phyloP scores from a whole-genome alignment of 179 eudicot species.

The Silene noctiflora region DNA sequence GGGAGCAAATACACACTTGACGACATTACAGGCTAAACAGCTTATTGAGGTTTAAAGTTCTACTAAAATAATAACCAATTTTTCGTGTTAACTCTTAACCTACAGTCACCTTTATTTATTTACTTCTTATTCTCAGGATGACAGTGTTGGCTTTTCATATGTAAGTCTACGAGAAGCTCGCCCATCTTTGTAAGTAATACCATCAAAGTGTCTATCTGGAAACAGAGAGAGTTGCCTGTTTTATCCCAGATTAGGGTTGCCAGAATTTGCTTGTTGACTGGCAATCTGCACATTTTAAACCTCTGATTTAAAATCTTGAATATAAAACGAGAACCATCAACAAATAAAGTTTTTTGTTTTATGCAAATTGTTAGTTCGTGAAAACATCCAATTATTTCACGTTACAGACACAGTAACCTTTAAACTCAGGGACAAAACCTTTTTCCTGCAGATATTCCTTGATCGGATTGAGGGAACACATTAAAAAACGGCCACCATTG shows the following conservation, averaged over 20 bases:
- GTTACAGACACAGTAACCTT: not conserved
- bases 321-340: not conserved
- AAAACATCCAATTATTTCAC: not conserved
- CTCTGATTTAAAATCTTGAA: not conserved
- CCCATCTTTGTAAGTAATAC: slow-evolving; percentile 70
- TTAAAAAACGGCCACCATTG: slow-evolving; percentile 93
- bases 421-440: not conserved
- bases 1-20: slow-evolving; percentile 83
- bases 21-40: slow-evolving; percentile 71
- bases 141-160: slow-evolving; percentile 77
- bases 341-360: not conserved
- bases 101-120: slow-evolving; percentile 12
- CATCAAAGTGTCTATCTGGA: slow-evolving; percentile 16
- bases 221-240: not conserved
- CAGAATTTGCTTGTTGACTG: not conserved
- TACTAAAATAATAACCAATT: slow-evolving; percentile 3
- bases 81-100: not conserved
- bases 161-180: slow-evolving; percentile 87
- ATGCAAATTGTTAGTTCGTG: not conserved
- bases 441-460: slow-evolving; percentile 64
- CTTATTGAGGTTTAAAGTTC: slow-evolving; percentile 68
- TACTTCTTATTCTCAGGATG: slow-evolving; percentile 55
- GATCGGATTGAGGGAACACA: slow-evolving; percentile 81
- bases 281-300: not conserved
- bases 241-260: not conserved